A percentile compares a stretch with the other conserved stretches of the same genome.
Evolutionary conservation across 179 eudicot genomes (phyloP).

Genomic region (Patellifolia procumbens): DNA sequence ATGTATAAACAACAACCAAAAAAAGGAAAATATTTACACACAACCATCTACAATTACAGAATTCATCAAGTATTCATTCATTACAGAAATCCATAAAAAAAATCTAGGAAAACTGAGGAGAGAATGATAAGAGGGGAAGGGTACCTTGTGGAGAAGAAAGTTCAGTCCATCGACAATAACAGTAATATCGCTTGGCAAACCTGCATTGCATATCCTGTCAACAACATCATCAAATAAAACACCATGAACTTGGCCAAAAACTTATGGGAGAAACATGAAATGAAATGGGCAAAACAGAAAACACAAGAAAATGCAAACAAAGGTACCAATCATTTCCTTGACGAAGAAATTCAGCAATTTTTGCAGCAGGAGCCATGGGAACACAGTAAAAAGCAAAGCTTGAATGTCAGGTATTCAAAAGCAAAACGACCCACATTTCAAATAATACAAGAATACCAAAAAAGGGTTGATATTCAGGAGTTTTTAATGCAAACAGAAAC

Average conservation of each 20-base stretch:
- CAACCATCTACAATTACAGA: neutral
- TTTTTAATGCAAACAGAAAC: too few species aligned
- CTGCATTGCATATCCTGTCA: slow-evolving; percentile 89
- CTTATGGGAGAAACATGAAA: neutral
- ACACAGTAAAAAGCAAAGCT: neutral
- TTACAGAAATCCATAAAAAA: neutral
- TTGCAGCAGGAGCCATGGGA: slow-evolving; percentile 60
- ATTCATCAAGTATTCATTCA: neutral
- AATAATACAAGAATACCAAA: slow-evolving; percentile 1
- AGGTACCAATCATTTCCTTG: slow-evolving; percentile 68
- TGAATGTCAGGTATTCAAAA: too few species aligned
- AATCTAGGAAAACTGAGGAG: neutral
- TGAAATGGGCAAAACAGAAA: neutral
- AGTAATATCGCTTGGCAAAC: slow-evolving; percentile 75
- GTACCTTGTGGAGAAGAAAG: slow-evolving; percentile 90
- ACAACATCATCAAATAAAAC: slow-evolving; percentile 38
- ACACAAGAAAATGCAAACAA: neutral
- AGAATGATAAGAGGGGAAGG: slow-evolving; percentile 1
- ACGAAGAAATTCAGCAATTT: slow-evolving; percentile 51
- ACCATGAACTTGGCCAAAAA: neutral
- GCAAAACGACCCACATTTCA: slow-evolving; percentile 9
- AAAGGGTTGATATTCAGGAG: too few species aligned
- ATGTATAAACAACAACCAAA: neutral
- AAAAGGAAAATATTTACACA: neutral
- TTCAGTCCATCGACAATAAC: slow-evolving; percentile 55